A percentile compares a stretch with the other conserved stretches of the same genome.
Conservation (phyloP, 2,329 filamentous ascomycete species). For the Didymella keratinophila region DNA sequence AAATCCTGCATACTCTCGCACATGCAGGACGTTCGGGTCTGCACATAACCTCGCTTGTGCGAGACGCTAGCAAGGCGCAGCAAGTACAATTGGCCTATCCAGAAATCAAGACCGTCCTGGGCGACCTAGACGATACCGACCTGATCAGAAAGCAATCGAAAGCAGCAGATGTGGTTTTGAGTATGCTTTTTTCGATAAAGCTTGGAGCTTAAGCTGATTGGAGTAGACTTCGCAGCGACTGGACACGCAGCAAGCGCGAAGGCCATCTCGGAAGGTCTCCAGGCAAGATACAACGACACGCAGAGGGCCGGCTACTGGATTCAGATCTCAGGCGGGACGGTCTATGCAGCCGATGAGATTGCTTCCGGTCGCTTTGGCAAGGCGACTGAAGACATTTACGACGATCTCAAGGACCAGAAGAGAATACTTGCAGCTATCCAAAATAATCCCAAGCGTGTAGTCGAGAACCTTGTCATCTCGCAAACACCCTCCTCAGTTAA, state of each 20-base stretch:
- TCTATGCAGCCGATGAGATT: constrained; percentile 20
- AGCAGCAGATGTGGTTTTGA: constrained; percentile 20
- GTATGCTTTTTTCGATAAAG: background rate
- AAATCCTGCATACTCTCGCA: constrained; percentile 19
- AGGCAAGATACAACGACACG: constrained; percentile 9
- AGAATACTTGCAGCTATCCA: constrained; percentile 17
- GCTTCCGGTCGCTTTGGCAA: constrained; percentile 13
- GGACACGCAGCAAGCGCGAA: constrained; percentile 21
- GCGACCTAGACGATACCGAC: constrained; percentile 16
- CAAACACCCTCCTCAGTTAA: constrained; percentile 20
- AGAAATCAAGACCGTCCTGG: constrained; percentile 12
- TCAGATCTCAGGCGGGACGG: constrained; percentile 24
- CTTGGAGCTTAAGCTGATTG: background rate
- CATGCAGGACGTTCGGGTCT: constrained; percentile 4
- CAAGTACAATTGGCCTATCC: constrained; percentile 18
- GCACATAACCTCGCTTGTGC: constrained; percentile 18
- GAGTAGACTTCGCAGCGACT: constrained; percentile 21
- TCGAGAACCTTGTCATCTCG: constrained; percentile 26
- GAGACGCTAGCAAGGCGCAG: constrained; percentile 15
- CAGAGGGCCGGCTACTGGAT: constrained; percentile 20
- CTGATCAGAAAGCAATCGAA: constrained; percentile 17
- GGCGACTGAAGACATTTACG: constrained; percentile 14
- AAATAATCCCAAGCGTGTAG: constrained; percentile 22
- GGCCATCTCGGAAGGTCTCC: constrained; percentile 22
- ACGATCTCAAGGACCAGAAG: constrained; percentile 19